Percentiles rank a stretch among this genome's conserved stretches.
Conservation (phyloP, 208 protist species). For the Crithidia bombi region DNA sequence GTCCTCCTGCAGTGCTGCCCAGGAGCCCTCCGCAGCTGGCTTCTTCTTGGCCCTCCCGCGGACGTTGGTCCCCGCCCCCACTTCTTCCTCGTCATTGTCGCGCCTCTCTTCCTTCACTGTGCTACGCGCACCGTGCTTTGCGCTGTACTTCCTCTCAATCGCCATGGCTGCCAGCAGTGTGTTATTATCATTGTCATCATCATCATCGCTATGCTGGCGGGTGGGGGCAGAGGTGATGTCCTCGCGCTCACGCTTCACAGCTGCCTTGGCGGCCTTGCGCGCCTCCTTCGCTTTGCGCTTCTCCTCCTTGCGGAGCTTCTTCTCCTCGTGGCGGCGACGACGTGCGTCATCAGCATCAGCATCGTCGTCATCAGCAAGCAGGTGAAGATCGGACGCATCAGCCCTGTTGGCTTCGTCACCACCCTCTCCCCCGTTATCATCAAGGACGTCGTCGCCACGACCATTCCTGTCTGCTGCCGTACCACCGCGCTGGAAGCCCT, state of each 20-base stretch:
- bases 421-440: background rate
- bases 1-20: conserved; percentile 28
- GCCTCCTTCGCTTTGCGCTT: conserved; percentile 28
- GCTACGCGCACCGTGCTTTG: background rate
- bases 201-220: background rate
- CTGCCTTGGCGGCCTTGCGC: conserved; percentile 22
- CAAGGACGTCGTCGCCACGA: background rate
- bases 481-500: conserved; percentile 15
- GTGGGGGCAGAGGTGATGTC: conserved; percentile 17
- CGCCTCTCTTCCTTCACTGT: conserved; percentile 15
- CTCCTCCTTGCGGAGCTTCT: conserved; percentile 21
- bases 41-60: background rate
- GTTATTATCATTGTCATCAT: conserved; percentile 9
- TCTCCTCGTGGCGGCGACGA: conserved; percentile 25
- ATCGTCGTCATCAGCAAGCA: conserved; percentile 7
- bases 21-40: conserved; percentile 12
- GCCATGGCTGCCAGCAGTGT: conserved; percentile 15
- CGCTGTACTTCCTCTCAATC: conserved; percentile 29
- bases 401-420: background rate
- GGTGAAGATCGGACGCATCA: background rate
- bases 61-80: background rate
- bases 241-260: conserved; percentile 31
- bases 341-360: conserved; percentile 3
- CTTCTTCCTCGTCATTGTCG: background rate
- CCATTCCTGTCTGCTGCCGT: conserved; percentile 8